These are phyloP conservation scores for Arthrobotrys megalospora DNA, from an alignment of 2,329 filamentous ascomycete genomes.

Conservation along the genomic window DNA sequence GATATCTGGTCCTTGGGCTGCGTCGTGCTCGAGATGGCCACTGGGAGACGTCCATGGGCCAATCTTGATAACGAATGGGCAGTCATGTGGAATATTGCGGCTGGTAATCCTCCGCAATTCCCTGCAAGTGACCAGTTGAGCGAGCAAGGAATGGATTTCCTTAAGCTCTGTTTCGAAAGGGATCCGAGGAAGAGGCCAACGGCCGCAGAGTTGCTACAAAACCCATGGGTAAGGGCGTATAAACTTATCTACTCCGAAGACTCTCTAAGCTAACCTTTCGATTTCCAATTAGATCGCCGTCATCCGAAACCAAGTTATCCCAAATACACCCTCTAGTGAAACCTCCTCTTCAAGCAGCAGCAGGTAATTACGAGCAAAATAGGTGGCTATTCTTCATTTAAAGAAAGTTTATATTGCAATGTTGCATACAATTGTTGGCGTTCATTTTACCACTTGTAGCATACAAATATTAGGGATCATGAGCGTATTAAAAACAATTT, in stretches of 20 bases:
- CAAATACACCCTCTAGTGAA: conserved; percentile 58
- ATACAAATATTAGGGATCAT: conserved; percentile 26
- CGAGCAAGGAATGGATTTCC: conserved; percentile 86
- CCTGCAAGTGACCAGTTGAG: conserved; percentile 87
- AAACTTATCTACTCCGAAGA: neutral
- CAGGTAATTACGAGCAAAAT: conserved; percentile 12
- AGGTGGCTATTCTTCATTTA: conserved; percentile 14
- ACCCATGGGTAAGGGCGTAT: conserved; percentile 80
- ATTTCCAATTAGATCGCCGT: conserved; percentile 40
- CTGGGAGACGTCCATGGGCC: conserved; percentile 92
- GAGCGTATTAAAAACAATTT: conserved; percentile 8
- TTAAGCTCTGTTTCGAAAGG: conserved; percentile 86
- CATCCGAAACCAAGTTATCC: conserved; percentile 61
- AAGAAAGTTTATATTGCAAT: neutral
- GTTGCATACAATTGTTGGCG: conserved; percentile 40
- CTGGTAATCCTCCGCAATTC: conserved; percentile 91
- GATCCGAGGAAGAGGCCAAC: conserved; percentile 84
- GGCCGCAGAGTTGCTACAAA: conserved; percentile 89
- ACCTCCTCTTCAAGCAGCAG: conserved; percentile 50
- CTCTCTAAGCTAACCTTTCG: neutral
- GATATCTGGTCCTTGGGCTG: conserved; percentile 98
- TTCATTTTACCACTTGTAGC: conserved; percentile 22
- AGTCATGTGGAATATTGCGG: conserved; percentile 99
- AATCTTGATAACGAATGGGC: conserved; percentile 99
- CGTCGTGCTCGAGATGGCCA: conserved; percentile 97